Conservation (phyloP, 2,329 filamentous ascomycete species). For the Fusarium armeniacum region DNA sequence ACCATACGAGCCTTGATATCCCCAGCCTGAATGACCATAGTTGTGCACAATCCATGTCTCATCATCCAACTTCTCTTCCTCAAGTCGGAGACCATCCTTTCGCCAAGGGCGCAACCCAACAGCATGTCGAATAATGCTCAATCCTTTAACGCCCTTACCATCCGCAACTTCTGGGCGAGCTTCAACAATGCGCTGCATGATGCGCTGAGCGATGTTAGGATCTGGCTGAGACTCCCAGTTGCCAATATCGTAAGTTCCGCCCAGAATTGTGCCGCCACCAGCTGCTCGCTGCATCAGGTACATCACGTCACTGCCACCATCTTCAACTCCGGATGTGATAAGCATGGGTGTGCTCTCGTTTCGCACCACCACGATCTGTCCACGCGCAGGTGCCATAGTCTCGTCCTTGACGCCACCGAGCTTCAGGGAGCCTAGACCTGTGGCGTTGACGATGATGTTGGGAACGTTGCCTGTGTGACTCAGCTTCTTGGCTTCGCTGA, state of each 20-base stretch:
- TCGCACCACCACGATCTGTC: conserved; percentile 86
- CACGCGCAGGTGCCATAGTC: conserved; percentile 80
- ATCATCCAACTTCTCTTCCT: conserved; percentile 67
- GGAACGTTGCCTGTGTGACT: conserved; percentile 69
- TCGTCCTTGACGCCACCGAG: conserved; percentile 86
- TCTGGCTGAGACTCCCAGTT: conserved; percentile 86
- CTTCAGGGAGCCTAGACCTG: conserved; percentile 79
- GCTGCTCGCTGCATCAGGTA: conserved; percentile 88
- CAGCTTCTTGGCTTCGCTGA: conserved; percentile 73
- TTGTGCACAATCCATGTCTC: conserved; percentile 80
- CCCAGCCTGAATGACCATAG: conserved; percentile 84
- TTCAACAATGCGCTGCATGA: conserved; percentile 83
- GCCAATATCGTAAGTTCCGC: conserved; percentile 85
- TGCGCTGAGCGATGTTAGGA: conserved; percentile 81
- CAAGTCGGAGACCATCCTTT: conserved; percentile 79
- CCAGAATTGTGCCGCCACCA: conserved; percentile 85
- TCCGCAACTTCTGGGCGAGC: conserved; percentile 73
- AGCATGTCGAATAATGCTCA: conserved; percentile 83
- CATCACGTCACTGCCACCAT: conserved; percentile 77
- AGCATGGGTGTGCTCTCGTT: conserved; percentile 82
- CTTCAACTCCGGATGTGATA: conserved; percentile 78
- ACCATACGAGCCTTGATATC: conserved; percentile 79
- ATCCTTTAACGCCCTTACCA: conserved; percentile 77
- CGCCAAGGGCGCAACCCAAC: conserved; percentile 85
- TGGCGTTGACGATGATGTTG: conserved; percentile 85